Base-by-base conservation (phyloP, 306 rosid species). In the Castanea sativa region DNA sequence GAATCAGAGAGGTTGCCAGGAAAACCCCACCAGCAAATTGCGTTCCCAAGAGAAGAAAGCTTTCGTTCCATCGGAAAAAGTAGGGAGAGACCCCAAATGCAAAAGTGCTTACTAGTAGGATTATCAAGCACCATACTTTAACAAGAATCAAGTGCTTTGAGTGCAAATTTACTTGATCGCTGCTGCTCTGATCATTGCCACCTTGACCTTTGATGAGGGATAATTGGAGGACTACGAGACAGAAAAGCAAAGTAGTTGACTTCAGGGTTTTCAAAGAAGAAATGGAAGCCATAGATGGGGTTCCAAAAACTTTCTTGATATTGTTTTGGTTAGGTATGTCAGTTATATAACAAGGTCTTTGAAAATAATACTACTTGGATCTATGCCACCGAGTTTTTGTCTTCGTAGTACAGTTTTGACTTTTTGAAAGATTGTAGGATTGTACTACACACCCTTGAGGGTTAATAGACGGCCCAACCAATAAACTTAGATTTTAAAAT, bases 21-120 rank as follows among this genome's bases (percentile, higher is more conserved):
- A 93, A 93, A 29, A 93, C 88, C 4, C 98, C 98, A 21, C 87
- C 98, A 0, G 97, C 92, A 38, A 93, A 89, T 29, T 89, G 97
- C 3, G 94, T 91, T 15, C 97, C 94, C 55, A 90, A 13, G 0
- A 90, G 78, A 59, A 93, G 93, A 86, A 93, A 93, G 57, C 81
- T 70, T 13, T 93, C 98, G 14, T 91, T 89, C 97, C 97, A 91
- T 1, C 90, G 73, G 69, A 5, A 83, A 45, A 88, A 89, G 81
- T 93, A 93, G 0, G 96, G 94, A 18, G 96, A 93, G 5, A 93
- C 74, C 1, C 96, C 97, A 1, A 92, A 89, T 0, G 77, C 82
- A 53, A 93, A 93, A 30, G 97, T 93, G 86, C 69, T 79, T 51
- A 85, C 83, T 0, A 93, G 77, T 27, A 93, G 53, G 32, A 93